Conservation (phyloP, 306 rosid species). For the Gastrolobium bilobum region DNA sequence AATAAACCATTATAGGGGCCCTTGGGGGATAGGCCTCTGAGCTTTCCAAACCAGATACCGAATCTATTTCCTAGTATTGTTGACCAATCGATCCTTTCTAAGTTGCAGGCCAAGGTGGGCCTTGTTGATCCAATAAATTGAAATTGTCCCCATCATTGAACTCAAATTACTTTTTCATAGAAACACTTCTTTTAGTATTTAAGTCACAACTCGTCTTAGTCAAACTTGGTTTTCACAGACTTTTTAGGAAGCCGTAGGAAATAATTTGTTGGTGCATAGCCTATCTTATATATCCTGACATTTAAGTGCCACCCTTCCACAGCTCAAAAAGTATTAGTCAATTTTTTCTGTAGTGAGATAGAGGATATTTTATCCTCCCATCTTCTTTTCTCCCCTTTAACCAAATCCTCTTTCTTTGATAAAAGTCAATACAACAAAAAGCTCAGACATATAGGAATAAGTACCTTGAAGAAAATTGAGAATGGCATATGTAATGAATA, state of each 20-base stretch:
- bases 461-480: slow-evolving; percentile 95
- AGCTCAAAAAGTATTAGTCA: slow-evolving; percentile 7
- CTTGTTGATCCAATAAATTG: neutral
- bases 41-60: neutral
- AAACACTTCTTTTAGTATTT: neutral
- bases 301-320: neutral
- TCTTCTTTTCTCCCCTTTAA: slow-evolving; percentile 14
- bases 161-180: neutral
- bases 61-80: neutral
- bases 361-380: slow-evolving; percentile 23
- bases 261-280: neutral
- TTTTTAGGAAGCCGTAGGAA: slow-evolving; percentile 21
- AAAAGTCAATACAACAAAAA: slow-evolving; percentile 7
- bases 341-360: neutral
- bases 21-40: neutral
- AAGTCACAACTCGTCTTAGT: neutral
- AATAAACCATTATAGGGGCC: neutral
- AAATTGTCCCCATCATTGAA: slow-evolving; percentile 9
- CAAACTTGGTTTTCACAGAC: neutral
- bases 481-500: slow-evolving; percentile 86
- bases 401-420: neutral
- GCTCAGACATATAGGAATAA: slow-evolving; percentile 19
- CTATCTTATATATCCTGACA: neutral
- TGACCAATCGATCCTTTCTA: neutral
- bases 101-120: slow-evolving; percentile 1